phyloP scores from a whole-genome alignment of 805 yeast species.

The Ogataea trehalophila region DNA sequence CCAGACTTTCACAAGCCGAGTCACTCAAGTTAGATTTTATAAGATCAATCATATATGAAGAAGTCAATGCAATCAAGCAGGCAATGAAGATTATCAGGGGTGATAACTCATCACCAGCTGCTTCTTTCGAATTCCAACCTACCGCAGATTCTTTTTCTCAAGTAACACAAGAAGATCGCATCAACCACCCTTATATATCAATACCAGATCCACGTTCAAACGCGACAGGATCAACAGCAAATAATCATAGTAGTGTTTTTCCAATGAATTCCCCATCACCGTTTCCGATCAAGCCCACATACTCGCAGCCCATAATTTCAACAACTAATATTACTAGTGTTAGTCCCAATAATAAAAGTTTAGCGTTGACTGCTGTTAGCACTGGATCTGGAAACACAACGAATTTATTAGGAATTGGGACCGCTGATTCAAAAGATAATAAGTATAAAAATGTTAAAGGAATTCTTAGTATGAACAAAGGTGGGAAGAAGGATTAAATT shows the following conservation, averaged over 20 bases:
- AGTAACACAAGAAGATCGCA: background rate
- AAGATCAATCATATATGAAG: constrained; percentile 19
- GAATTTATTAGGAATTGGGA: constrained; percentile 1
- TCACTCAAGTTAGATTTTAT: constrained; percentile 11
- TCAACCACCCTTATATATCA: background rate
- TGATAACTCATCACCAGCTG: constrained; percentile 1
- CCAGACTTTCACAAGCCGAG: constrained; percentile 11
- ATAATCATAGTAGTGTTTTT: background rate
- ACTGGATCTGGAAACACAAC: background rate
- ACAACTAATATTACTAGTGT: constrained; percentile 3
- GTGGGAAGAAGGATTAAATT: constrained; percentile 25
- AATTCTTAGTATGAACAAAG: constrained; percentile 22
- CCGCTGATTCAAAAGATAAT: constrained; percentile 4
- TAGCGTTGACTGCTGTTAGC: background rate
- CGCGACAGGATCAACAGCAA: background rate
- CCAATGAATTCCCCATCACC: constrained; percentile 8
- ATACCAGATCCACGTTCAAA: constrained; percentile 1
- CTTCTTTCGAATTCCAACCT: background rate
- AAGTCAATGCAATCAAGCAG: constrained; percentile 21
- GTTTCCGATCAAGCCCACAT: constrained; percentile 18
- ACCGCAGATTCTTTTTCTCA: background rate
- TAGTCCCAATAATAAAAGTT: background rate
- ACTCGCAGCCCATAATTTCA: constrained; percentile 14
- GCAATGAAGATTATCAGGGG: constrained; percentile 20
- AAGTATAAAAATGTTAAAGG: constrained; percentile 16